These are phyloP conservation scores for Anthracocystis setariae DNA, from an alignment of 1,284 basidiomycete species.

Conservation along the genomic window DNA sequence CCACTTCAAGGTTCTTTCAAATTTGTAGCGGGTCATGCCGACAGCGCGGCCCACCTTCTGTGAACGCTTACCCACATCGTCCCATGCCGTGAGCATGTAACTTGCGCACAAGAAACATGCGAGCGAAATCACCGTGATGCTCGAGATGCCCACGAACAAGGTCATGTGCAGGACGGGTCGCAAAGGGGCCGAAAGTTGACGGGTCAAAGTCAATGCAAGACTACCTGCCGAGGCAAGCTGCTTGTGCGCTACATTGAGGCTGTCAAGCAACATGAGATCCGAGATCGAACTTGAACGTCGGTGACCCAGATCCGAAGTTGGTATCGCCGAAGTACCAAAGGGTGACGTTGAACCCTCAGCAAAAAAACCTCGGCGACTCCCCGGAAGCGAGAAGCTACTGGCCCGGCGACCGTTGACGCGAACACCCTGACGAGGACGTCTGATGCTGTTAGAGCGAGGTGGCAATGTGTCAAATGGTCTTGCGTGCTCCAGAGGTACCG, in stretches of 20 bases:
- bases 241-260: constrained; percentile 53
- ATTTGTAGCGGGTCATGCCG: constrained; percentile 28
- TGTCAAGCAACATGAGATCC: constrained; percentile 46
- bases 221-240: constrained; percentile 54
- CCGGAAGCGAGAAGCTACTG: constrained; percentile 46
- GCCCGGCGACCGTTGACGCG: constrained; percentile 21
- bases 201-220: constrained; percentile 53
- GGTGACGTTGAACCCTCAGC: constrained; percentile 24
- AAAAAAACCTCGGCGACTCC: constrained; percentile 48
- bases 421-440: constrained; percentile 33
- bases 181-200: constrained; percentile 54
- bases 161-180: constrained; percentile 56
- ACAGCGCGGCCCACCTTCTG: constrained; percentile 39
- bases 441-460: constrained; percentile 40
- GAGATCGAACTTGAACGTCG: constrained; percentile 28
- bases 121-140: constrained; percentile 51
- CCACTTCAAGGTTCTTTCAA: constrained; percentile 47
- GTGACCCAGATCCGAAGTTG: constrained; percentile 6
- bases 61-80: constrained; percentile 47
- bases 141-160: constrained; percentile 57
- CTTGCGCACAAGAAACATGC: constrained; percentile 51
- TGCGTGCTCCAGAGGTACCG: constrained; percentile 11
- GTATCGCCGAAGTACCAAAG: neutral
- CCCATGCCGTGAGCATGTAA: constrained; percentile 58
- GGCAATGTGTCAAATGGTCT: constrained; percentile 36